Evolutionary conservation across 305 asterid genomes (phyloP), one percentile per base, ranked within the genome.

Genomic region (Plantago rigida): DNA sequence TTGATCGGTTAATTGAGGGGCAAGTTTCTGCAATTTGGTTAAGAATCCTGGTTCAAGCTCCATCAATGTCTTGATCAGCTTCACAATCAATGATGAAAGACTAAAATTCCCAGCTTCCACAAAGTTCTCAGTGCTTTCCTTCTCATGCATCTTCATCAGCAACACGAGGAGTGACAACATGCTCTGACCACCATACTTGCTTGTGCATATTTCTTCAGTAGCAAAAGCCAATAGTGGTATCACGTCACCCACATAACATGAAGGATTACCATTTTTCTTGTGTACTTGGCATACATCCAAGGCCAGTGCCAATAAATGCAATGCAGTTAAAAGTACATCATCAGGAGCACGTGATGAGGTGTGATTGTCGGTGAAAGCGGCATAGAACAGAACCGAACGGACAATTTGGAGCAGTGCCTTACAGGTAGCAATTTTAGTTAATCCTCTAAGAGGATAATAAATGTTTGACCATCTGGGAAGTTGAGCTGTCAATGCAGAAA

Each of bases 351-450:
- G 93, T 47, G 90, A 83, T 28, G 77, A 26, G 11, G 72, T 49
- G 28, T 60, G 64, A 73, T 82, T 72, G 34, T 85, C 94, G 9
- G 84, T 71, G 76, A 76, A 85, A 77, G 79, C 87, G 56, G 96
- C 94, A 74, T 85, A 82, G 70, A 82, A 82, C 50, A 85, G 75
- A 71, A 84, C 85, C 22, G 97, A 81, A 39, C 94, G 96, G 42
- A 89, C 72, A 72, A 89, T 81, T 75, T 89, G 90, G 61, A 82
- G 85, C 34, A 84, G 73, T 47, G 85, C 73, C 81, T 77, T 85
- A 73, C 97, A 89, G 51, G 96, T 89, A 63, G 95, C 99, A 69
- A 89, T 67, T 75, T 79, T 78, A 64, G 99, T 92, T 73, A 93
- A 71, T 39, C 90, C 92, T 47, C 74, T 79, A 57, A 93, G 95